Evolutionary conservation across 106 monocot genomes (phyloP), one percentile per base, ranked within the genome.

Genomic region (Apostasia shenzhenica): DNA sequence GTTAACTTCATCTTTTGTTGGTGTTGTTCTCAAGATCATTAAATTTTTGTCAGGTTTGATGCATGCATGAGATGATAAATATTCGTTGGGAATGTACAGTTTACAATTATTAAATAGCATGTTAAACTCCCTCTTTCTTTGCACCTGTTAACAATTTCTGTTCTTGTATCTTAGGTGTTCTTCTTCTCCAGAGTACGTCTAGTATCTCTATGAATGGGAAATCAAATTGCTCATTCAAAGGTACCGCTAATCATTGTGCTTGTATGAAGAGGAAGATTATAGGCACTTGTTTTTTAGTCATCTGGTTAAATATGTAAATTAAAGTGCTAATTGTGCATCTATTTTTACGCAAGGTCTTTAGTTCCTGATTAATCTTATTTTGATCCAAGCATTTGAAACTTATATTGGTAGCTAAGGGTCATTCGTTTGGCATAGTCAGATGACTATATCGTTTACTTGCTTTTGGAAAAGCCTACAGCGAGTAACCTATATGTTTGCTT

Each of bases 11-110:
- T 81, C 85, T 49, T 99, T 90, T 82, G 90, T 90, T 76, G 85
- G 82, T 12, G 79, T 93, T 56, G 67, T 90, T 64, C 69, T 93
- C 60, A 83, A 78, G 72, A 67, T 63, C 46, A 93, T 99, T 41
- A 87, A 90, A 70, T 70, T 74, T 45, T 79, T 99, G 74, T 99
- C 97, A 87, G 97, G 95, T 97, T 14, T 38, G 48, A 65, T 65
- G 26, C 6, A 65, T 65, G 65, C 45, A 4, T 62, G 45, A 44
- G 62, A 43, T 26, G 26, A 26, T 26, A 26, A 26, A 26, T 26
- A 26, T 26, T 26, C 26, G 26, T 26, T 26, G 26, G 26, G 26
- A 26, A 26, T 26, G 26, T 26, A 26, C 26, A 26, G 26, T 26
- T 26, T 26, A 26, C 26, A 26, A 26, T 26, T 26, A 26, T 26